A percentile compares a stretch with the other conserved stretches of the same genome.
Conservation (phyloP, 2,329 filamentous ascomycete genomes). For the Xylaria polymorpha region DNA sequence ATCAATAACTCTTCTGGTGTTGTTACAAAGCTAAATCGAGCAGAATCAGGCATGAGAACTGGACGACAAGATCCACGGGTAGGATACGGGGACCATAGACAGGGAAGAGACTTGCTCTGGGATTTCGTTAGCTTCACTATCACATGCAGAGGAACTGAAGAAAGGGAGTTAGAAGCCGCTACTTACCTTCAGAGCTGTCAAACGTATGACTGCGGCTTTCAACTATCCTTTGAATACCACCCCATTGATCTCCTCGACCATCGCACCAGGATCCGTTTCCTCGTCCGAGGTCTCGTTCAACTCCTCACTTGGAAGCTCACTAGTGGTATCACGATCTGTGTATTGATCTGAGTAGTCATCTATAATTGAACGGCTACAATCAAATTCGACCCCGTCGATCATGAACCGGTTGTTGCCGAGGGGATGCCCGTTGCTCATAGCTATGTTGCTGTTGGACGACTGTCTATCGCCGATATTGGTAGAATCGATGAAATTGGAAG, state of each 20-base stretch:
- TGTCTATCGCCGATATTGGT: neutral
- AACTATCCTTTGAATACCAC: neutral
- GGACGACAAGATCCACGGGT: neutral
- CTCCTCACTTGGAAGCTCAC: neutral
- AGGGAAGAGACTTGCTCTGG: neutral
- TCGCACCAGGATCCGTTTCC: neutral
- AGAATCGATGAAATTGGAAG: neutral
- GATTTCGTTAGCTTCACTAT: neutral
- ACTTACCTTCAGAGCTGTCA: neutral
- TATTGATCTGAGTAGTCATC: neutral
- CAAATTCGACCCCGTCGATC: neutral
- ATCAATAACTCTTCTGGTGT: neutral
- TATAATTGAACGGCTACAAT: neutral
- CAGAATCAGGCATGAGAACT: neutral
- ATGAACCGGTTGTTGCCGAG: neutral
- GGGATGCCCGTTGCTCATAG: neutral
- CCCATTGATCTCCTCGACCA: neutral
- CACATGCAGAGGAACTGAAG: neutral
- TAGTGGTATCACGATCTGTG: neutral
- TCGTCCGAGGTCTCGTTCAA: neutral
- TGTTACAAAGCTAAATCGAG: slow-evolving; percentile 1
- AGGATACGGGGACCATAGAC: neutral
- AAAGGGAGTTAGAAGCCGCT: too few relatives aligned
- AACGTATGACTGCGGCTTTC: neutral
- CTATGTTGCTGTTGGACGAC: neutral